These are phyloP conservation scores for Coelastrella sp. DNA, from an alignment of 139 green algal genomes.

Conservation along the genomic window DNA sequence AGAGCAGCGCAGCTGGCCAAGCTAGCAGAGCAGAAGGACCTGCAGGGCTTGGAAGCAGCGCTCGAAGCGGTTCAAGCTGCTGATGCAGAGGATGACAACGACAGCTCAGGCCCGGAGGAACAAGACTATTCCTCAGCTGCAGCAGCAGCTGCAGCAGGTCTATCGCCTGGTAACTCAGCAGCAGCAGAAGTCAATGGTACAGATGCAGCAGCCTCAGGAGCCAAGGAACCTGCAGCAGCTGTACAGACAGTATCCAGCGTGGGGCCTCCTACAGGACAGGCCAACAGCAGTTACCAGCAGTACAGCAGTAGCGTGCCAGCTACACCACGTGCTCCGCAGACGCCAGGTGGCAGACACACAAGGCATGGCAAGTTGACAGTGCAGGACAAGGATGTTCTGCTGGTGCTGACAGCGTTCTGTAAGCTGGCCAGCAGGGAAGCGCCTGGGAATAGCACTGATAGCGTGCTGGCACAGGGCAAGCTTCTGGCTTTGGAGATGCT, in stretches of 20 bases:
- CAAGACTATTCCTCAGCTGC: neutral
- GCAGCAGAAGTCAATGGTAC: neutral
- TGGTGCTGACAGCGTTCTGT: slow-evolving; percentile 91
- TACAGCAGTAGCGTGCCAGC: neutral
- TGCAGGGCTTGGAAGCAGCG: slow-evolving; percentile 65
- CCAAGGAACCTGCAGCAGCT: slow-evolving; percentile 22
- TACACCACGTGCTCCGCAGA: slow-evolving; percentile 1
- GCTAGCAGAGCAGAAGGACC: slow-evolving; percentile 85
- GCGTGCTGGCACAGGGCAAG: slow-evolving; percentile 77
- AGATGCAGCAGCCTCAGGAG: slow-evolving; percentile 2
- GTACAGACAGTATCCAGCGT: neutral
- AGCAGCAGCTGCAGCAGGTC: slow-evolving; percentile 12
- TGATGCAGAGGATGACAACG: slow-evolving; percentile 16
- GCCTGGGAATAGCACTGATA: slow-evolving; percentile 35
- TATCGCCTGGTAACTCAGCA: neutral
- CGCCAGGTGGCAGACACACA: neutral
- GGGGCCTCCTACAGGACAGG: neutral
- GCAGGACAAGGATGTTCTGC: slow-evolving; percentile 85
- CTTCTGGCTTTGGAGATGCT: slow-evolving; percentile 96
- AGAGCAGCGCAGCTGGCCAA: slow-evolving; percentile 75
- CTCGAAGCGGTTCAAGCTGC: slow-evolving; percentile 32
- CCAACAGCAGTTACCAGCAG: neutral
- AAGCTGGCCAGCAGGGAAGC: slow-evolving; percentile 76
- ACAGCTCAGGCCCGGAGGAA: neutral
- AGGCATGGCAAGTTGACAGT: slow-evolving; percentile 58